Evolutionary conservation across 225 moss, liverwort and hornwort genomes (phyloP).

Genomic region (Physcomitrellopsis africana): DNA sequence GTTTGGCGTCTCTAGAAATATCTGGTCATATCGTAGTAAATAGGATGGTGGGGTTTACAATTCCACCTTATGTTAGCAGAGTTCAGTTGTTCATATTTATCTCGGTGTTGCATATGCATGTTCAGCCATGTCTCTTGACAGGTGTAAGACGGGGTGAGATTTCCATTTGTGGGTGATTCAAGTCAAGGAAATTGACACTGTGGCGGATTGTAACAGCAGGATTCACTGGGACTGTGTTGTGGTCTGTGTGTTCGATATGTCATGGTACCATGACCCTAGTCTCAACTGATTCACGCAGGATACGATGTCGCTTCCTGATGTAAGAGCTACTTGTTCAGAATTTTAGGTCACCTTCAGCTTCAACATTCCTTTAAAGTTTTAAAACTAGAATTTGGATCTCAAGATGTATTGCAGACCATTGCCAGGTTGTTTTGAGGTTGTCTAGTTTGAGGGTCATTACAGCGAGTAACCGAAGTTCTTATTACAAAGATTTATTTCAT

Average conservation of each 20-base stretch:
- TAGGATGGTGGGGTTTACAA: not conserved
- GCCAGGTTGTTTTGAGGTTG: too few relatives aligned
- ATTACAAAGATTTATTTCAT: too few relatives aligned
- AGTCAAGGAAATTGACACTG: constrained; percentile 26
- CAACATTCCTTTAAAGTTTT: too few relatives aligned
- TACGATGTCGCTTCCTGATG: too few relatives aligned
- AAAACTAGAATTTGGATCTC: too few relatives aligned
- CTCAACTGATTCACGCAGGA: constrained; percentile 21
- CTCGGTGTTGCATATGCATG: constrained; percentile 39
- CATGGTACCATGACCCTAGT: constrained; percentile 20
- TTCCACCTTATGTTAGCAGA: constrained; percentile 28
- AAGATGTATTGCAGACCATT: too few relatives aligned
- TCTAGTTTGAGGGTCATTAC: too few relatives aligned
- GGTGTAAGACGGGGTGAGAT: constrained; percentile 19
- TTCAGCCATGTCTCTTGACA: constrained; percentile 25
- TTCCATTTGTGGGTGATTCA: constrained; percentile 19
- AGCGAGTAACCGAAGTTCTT: too few relatives aligned
- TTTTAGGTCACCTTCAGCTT: too few relatives aligned
- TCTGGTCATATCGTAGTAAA: constrained; percentile 5
- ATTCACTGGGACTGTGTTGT: constrained; percentile 25
- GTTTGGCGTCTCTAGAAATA: constrained; percentile 48
- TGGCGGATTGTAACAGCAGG: constrained; percentile 34
- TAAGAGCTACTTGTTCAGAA: too few relatives aligned
- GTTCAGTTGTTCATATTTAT: constrained; percentile 4
- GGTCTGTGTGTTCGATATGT: constrained; percentile 23